Base-by-base conservation (phyloP, 805 yeast species). In the Candida xyloterini region DNA sequence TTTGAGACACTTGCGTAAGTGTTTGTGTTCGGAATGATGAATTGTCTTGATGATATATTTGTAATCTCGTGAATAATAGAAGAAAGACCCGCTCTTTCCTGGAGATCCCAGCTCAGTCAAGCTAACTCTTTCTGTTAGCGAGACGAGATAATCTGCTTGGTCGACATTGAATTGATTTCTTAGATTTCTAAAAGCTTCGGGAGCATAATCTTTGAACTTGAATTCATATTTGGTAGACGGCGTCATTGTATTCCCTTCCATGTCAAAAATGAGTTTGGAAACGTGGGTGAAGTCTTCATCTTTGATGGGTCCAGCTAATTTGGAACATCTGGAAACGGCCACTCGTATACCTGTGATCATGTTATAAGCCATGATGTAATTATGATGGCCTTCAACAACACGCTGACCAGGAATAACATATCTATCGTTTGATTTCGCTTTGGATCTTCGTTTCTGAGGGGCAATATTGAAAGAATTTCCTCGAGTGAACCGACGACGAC, bases 341-440 rank as follows among this genome's bases (percentile, higher is more conserved):
- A 89, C 95, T 42, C 99, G 74, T 33, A 93, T 93, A 2, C 99
- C 99, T 0, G 98, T 90, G 42, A 95, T 73, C 97, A 93, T 91
- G 61, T 91, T 89, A 62, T 93, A 95, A 1, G 97, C 99, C 71
- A 91, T 80, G 20, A 89, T 86, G 55, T 83, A 93, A 60, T 90
- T 93, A 35, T 79, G 88, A 57, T 93, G 98, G 30, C 96, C 97
- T 62, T 93, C 98, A 1, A 52, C 55, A 7, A 61, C 52, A 7
- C 52, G 42, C 42, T 56, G 59, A 2, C 61, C 63, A 1, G 62
- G 61, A 24, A 60, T 60, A 16, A 57, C 55, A 30, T 57, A 57
- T 30, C 55, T 44, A 27, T 55, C 62, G 39, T 55, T 56, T 7
- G 59, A 42, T 30, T 48, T 56, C 40, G 45, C 42, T 22, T 47